Evolutionary conservation across 2,329 filamentous ascomycete species (phyloP).

Genomic region (Epichloe glyceriae): DNA sequence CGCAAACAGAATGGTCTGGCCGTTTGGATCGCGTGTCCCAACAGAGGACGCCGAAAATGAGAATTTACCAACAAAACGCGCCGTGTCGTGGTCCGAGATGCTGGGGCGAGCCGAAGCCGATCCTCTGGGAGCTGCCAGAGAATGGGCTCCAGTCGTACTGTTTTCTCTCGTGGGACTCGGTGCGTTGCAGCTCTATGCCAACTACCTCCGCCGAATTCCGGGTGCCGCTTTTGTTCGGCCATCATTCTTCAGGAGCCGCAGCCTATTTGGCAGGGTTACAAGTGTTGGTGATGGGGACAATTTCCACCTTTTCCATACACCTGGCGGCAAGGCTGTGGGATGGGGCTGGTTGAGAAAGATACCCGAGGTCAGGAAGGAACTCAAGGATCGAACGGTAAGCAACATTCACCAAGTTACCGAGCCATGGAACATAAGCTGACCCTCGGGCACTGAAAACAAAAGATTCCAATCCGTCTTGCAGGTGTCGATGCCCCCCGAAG

Average conservation of each 20-base stretch:
- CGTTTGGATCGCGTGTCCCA: constrained; percentile 21
- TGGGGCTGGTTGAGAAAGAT: constrained; percentile 86
- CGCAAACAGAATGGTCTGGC: constrained; percentile 27
- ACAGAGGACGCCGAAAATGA: constrained; percentile 12
- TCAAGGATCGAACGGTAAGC: constrained; percentile 65
- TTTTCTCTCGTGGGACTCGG: constrained; percentile 26
- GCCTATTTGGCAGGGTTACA: constrained; percentile 74
- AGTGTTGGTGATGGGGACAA: constrained; percentile 95
- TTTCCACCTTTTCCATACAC: constrained; percentile 88
- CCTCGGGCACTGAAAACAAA: not conserved
- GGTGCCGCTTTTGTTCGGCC: constrained; percentile 63
- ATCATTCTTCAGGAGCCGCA: constrained; percentile 59
- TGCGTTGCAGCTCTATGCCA: constrained; percentile 47
- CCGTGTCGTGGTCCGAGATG: constrained; percentile 27
- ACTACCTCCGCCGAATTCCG: constrained; percentile 74
- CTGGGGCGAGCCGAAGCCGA: constrained; percentile 17
- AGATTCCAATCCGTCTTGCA: constrained; percentile 82
- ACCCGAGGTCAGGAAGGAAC: constrained; percentile 51
- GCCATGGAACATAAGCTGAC: not conserved
- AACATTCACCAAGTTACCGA: not conserved
- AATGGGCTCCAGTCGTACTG: constrained; percentile 26
- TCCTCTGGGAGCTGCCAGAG: constrained; percentile 22
- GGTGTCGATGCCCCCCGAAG: constrained; percentile 85
- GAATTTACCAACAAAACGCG: constrained; percentile 11
- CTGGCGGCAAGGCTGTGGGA: constrained; percentile 72